Evolutionary conservation across 257 asterid genomes (phyloP), one percentile per base, ranked within the genome.

Genomic region (Mitragyna speciosa): DNA sequence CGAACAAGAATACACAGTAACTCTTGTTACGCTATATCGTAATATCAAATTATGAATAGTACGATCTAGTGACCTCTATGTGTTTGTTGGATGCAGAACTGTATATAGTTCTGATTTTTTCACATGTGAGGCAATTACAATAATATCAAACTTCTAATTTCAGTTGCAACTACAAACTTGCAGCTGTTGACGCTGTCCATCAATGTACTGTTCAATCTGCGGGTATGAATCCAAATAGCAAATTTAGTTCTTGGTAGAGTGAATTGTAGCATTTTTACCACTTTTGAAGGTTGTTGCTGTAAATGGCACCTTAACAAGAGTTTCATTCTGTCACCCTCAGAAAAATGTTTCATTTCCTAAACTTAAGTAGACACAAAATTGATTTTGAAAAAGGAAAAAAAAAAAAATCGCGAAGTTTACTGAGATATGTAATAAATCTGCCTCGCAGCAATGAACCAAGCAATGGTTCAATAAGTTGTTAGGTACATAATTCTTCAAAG

Each of bases 401-500:
- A 12, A 1, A 26, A 48, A 19, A 41, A 30, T 12, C 12, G 36
- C 14, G 70, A 3, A 64, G 28, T 64, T 64, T 12, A n/a, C 72
- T 19, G 15, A 76, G 16, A 19, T 76, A 17, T 54, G 63, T 28
- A 39, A 8, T 43, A 14, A 76, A 45, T 28, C 26, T 76, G 49
- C 79, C 59, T 58, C 24, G 15, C 17, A 47, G 17, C 70, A 30
- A n/a, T 54, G 30, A 69, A 61, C 73, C 76, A 79, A 67, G 41
- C 9, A 58, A 36, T 58, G 79, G 48, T 30, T 58, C 33, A 43
- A 22, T 10, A 69, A 63, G 64, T 31, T 45, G 66, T 56, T 17
- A 75, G 56, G 76, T 75, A 75, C 81, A 69, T 58, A 52, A 59
- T 81, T 12, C 72, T 67, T 72, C 31, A 68, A 69, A 76, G 65